phyloP scores from a whole-genome alignment of 192 early-diverging fungal genomes.

The Entomortierella beljakovae region DNA sequence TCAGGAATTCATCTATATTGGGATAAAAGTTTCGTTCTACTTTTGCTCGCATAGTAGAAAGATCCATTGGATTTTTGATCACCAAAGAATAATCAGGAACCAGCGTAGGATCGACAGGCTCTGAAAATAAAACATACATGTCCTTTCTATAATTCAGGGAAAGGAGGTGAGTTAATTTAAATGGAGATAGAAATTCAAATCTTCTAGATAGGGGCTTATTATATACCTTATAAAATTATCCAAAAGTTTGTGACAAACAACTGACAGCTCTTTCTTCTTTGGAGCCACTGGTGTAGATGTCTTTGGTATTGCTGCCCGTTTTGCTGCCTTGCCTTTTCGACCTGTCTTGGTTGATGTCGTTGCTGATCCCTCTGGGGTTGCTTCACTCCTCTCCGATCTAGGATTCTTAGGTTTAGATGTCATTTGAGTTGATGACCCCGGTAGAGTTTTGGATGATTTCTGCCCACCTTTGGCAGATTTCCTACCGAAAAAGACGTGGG shows the following conservation, averaged over 20 bases:
- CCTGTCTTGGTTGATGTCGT: constrained; percentile 1
- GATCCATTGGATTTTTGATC: constrained; percentile 91
- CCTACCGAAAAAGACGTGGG: constrained; percentile 19
- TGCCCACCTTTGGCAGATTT: constrained; percentile 23
- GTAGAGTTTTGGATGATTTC: constrained; percentile 33
- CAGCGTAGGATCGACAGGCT: constrained; percentile 82
- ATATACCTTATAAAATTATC: constrained; percentile 72
- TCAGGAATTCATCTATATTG: constrained; percentile 75
- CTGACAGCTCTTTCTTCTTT: constrained; percentile 69
- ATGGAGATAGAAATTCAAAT: background rate
- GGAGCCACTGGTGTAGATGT: constrained; percentile 48
- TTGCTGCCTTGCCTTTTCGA: constrained; percentile 35
- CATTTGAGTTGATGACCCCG: constrained; percentile 1
- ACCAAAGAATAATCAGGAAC: constrained; percentile 86
- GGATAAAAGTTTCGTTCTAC: constrained; percentile 71
- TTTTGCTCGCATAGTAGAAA: constrained; percentile 89
- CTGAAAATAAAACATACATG: constrained; percentile 87
- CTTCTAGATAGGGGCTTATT: background rate
- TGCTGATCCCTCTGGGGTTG: constrained; percentile 24
- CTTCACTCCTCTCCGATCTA: background rate
- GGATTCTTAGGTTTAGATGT: constrained; percentile 3
- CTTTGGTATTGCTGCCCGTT: constrained; percentile 48
- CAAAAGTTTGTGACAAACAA: constrained; percentile 70
- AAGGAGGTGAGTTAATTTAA: background rate
- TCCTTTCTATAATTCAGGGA: constrained; percentile 77